Evolutionary conservation across 768 basidiomycete genomes (phyloP), one percentile per base, ranked within the genome.

Genomic region (Hirschioporus abietinus): DNA sequence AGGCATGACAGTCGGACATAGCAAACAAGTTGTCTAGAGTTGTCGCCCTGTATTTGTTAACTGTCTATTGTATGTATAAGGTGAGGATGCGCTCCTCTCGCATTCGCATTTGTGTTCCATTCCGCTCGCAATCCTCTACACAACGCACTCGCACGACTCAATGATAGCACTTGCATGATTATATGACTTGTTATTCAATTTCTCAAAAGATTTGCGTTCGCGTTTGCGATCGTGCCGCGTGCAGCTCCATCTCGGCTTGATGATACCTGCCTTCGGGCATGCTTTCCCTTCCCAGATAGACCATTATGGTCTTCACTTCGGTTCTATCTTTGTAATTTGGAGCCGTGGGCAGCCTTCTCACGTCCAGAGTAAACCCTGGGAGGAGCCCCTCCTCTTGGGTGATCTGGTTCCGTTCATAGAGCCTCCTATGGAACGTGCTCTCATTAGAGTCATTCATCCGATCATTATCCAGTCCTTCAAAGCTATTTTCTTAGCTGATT

Each of bases 31-130:
- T 12, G 42, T 52, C 42, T 52, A 52, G 42, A 52, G 42, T 52
- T 52, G 12, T 20, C 42, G 42, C 42, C 42, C 42, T 52, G 42
- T 52, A 52, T 52, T 52, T 52, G 42, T 52, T 52, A 52, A 52
- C 42, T 52, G 42, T 52, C 42, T 52, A 52, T 36, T 52, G 42
- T 52, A 52, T 52, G 42, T 52, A 52, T 52, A 52, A 52, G 42
- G 42, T 52, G 42, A 52, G 42, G 20, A 52, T 52, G 42, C 42
- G 42, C 20, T 20, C 42, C 42, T 20, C 42, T 52, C 42, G 42
- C 42, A 52, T 52, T 52, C 42, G 42, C 20, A 52, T 52, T 52
- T 3, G 15, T 20, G 20, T 52, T 20, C 12, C 42, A 52, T 15
- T 52, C 42, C 12, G 42, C 42, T 20, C 42, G 20, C 42, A 52